A percentile compares a stretch with the other conserved stretches of the same genome.
Evolutionary conservation across 805 yeast species (phyloP).

Genomic region (Candida awuae): DNA sequence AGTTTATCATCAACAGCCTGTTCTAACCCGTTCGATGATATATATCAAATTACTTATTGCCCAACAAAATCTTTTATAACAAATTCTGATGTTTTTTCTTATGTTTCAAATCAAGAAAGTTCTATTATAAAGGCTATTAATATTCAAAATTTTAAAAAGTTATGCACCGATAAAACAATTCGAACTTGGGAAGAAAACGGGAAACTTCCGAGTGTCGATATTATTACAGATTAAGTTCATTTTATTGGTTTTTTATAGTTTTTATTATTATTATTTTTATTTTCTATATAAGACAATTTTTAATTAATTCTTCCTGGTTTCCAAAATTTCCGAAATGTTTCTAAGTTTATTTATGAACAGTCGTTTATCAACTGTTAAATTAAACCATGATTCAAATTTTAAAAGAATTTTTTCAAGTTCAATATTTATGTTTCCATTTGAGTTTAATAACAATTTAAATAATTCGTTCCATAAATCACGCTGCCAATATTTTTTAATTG

Average conservation of each 20-base stretch:
- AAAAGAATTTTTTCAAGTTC: constrained; percentile 6
- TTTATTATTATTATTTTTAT: neutral
- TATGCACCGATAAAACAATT: too few relatives aligned
- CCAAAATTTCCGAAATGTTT: constrained; percentile 8
- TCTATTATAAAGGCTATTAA: too few relatives aligned
- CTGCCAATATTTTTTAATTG: constrained; percentile 72
- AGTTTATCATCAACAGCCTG: too few relatives aligned
- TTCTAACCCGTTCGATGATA: too few relatives aligned
- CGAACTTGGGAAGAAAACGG: too few relatives aligned
- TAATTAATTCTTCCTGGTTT: constrained; percentile 4
- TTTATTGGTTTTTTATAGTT: neutral
- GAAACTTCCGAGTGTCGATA: too few relatives aligned
- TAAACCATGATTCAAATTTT: constrained; percentile 17
- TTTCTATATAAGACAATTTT: neutral
- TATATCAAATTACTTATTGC: too few relatives aligned
- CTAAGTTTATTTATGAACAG: constrained; percentile 8
- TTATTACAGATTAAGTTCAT: too few relatives aligned
- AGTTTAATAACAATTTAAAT: constrained; percentile 41
- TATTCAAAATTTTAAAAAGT: too few relatives aligned
- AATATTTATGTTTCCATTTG: neutral
- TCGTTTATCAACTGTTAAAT: constrained; percentile 11
- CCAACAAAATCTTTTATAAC: too few relatives aligned
- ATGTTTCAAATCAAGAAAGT: too few relatives aligned
- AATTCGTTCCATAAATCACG: constrained; percentile 59
- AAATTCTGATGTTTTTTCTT: too few relatives aligned